Conservation (phyloP, 2,329 filamentous ascomycete species). For the Verticillium zaregamsianum region DNA sequence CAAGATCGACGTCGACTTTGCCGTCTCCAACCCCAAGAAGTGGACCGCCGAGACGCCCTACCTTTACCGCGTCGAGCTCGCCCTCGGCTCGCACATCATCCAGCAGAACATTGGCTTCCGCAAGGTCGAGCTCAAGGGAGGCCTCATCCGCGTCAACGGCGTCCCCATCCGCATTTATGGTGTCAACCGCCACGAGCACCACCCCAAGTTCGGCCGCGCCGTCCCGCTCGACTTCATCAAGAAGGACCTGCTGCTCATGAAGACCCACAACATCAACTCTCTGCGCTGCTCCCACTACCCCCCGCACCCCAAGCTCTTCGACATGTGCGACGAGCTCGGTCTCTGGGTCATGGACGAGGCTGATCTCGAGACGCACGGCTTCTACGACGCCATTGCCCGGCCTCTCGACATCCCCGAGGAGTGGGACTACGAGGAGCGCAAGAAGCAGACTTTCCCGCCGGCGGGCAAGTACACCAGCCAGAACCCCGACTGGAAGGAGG, state of each 20-base stretch:
- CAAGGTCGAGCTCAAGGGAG: conserved; percentile 56
- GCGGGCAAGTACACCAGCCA: conserved; percentile 57
- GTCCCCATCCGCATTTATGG: conserved; percentile 57
- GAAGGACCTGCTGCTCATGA: conserved; percentile 63
- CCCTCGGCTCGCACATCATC: conserved; percentile 35
- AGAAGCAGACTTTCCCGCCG: conserved; percentile 47
- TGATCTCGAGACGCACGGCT: conserved; percentile 51
- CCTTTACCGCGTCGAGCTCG: conserved; percentile 51
- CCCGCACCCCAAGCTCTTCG: conserved; percentile 55
- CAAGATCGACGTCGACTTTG: conserved; percentile 36
- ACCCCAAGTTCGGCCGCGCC: conserved; percentile 57
- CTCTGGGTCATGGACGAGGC: conserved; percentile 55
- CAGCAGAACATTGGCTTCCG: conserved; percentile 59
- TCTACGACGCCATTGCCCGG: conserved; percentile 43
- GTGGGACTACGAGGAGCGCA: conserved; percentile 57
- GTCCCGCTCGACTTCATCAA: conserved; percentile 60
- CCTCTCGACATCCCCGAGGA: conserved; percentile 49
- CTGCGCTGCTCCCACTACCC: conserved; percentile 67
- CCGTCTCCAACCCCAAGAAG: conserved; percentile 51
- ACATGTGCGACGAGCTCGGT: conserved; percentile 61
- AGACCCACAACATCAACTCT: conserved; percentile 66
- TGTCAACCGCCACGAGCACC: conserved; percentile 68
- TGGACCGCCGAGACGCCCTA: conserved; percentile 67
- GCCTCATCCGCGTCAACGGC: conserved; percentile 60
- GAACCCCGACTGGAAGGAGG: conserved; percentile 56